Conservation (phyloP, 1,284 basidiomycete species). For the Calocybe gambosa region DNA sequence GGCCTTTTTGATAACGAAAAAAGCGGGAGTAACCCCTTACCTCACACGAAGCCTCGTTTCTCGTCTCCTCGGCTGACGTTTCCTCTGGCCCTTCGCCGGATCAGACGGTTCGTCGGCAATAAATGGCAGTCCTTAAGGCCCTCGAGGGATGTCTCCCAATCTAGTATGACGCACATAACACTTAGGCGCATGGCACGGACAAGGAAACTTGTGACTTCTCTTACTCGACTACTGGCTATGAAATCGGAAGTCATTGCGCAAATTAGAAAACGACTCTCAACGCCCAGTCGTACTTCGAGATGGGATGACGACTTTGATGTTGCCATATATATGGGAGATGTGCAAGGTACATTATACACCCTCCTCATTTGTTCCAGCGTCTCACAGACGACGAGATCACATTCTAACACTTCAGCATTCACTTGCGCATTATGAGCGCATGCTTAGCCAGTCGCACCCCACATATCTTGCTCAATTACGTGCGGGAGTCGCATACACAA, state of each 20-base stretch:
- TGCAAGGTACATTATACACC: conserved; percentile 61
- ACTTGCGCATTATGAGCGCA: conserved; percentile 84
- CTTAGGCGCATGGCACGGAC: conserved; percentile 75
- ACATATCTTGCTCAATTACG: conserved; percentile 79
- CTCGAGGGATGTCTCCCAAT: conserved; percentile 13
- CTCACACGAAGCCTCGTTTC: conserved; percentile 26
- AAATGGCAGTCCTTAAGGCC: conserved; percentile 18
- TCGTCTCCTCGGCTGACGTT: conserved; percentile 26
- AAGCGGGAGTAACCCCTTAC: conserved; percentile 1
- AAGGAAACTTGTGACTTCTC: conserved; percentile 76
- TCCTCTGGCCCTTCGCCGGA: conserved; percentile 26
- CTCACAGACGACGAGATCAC: conserved; percentile 57
- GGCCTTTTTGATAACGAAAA: conserved; percentile 1
- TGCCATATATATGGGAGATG: conserved; percentile 87
- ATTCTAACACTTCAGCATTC: conserved; percentile 85
- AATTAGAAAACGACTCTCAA: conserved; percentile 68
- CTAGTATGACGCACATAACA: conserved; percentile 34
- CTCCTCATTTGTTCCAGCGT: background rate
- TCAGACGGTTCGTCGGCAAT: conserved; percentile 22
- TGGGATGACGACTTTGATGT: conserved; percentile 54
- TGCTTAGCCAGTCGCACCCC: conserved; percentile 84
- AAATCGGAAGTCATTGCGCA: conserved; percentile 84
- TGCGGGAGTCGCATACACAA: conserved; percentile 53
- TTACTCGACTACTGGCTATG: conserved; percentile 71
- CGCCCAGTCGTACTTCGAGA: conserved; percentile 29